Conservation (phyloP, 148 eudicot species). For the Limonium bicolor region DNA sequence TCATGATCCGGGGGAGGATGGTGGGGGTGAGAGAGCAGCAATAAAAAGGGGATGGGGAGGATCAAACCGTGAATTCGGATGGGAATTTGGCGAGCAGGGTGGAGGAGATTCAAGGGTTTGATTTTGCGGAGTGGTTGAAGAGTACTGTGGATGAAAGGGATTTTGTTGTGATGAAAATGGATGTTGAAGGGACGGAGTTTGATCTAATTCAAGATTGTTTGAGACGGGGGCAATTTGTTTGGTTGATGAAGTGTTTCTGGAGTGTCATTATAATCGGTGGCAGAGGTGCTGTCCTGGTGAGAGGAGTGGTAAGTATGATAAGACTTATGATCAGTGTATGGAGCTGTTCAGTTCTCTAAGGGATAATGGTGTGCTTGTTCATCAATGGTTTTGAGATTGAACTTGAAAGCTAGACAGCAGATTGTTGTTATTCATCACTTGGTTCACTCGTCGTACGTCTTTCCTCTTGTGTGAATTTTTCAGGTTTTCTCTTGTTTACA, state of each 20-base stretch:
- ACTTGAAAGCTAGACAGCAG: neutral
- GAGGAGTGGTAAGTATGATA: constrained; percentile 65
- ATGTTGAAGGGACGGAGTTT: constrained; percentile 90
- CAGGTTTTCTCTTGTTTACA: neutral
- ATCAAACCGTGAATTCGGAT: constrained; percentile 46
- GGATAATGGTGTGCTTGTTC: constrained; percentile 79
- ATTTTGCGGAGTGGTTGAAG: constrained; percentile 89
- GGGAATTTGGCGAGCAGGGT: constrained; percentile 20
- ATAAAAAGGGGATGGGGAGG: constrained; percentile 75
- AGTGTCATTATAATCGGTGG: constrained; percentile 94
- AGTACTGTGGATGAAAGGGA: constrained; percentile 52
- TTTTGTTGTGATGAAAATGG: constrained; percentile 97
- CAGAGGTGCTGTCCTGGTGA: constrained; percentile 90
- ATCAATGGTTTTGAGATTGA: constrained; percentile 82
- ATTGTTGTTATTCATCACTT: neutral
- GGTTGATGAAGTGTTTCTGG: constrained; percentile 87
- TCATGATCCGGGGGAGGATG: constrained; percentile 45
- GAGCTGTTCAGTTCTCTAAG: constrained; percentile 66
- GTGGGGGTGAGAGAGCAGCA: constrained; percentile 43
- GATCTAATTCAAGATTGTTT: constrained; percentile 67
- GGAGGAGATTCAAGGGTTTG: constrained; percentile 65
- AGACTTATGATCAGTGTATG: constrained; percentile 73
- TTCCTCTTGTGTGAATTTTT: neutral
- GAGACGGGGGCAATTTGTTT: constrained; percentile 89
- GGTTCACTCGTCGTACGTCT: neutral